Percentiles rank a stretch among this genome's conserved stretches.
These are phyloP conservation scores for Durio zibethinus DNA, from an alignment of 345 rosid species.

Conservation along the genomic window DNA sequence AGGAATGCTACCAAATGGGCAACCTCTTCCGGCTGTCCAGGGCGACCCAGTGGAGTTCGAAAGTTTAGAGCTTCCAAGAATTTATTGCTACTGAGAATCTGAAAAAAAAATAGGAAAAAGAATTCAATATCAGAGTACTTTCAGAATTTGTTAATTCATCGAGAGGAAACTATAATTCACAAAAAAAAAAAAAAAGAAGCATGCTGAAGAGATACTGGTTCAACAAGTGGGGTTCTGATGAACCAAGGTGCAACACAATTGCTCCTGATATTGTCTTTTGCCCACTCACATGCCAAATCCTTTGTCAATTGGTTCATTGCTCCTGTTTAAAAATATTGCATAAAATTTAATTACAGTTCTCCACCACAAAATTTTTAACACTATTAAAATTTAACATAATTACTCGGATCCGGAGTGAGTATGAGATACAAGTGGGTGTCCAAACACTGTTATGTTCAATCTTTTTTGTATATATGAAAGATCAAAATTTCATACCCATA, in stretches of 20 bases:
- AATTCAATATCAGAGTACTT: background rate
- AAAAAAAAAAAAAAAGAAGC: too few relatives aligned
- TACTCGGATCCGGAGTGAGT: too few relatives aligned
- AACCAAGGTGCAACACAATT: constrained; percentile 83
- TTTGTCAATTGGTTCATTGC: constrained; percentile 69
- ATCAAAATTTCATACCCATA: too few relatives aligned
- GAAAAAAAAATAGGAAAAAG: background rate
- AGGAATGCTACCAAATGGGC: constrained; percentile 61
- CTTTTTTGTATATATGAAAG: too few relatives aligned
- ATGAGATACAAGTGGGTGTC: too few relatives aligned
- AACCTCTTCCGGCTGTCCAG: constrained; percentile 75
- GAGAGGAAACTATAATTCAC: too few relatives aligned
- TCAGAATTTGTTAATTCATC: background rate
- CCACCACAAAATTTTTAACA: too few relatives aligned
- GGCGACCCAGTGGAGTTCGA: constrained; percentile 50
- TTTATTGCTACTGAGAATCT: background rate
- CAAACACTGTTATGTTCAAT: too few relatives aligned
- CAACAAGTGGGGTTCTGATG: constrained; percentile 61
- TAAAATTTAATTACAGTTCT: background rate
- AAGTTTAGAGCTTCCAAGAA: background rate
- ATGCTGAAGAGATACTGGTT: background rate
- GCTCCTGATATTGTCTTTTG: constrained; percentile 64
- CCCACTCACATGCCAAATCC: constrained; percentile 79
- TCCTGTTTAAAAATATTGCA: constrained; percentile 24
- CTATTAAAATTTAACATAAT: too few relatives aligned